Base-by-base conservation (phyloP, 169 alveolate species). In the Plasmodium berghei region DNA sequence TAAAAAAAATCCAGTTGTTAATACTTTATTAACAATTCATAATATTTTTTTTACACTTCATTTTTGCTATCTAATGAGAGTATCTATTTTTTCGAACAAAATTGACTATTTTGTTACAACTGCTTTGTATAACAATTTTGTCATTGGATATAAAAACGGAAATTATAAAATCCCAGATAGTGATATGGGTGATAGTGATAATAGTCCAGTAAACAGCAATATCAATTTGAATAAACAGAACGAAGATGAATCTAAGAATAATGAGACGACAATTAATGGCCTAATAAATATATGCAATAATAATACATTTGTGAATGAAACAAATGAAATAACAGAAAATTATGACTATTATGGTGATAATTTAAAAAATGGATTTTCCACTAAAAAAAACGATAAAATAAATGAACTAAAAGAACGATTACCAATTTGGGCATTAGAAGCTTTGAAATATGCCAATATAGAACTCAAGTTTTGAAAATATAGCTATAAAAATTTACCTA, bases 11-110 rank as follows among this genome's bases (percentile, higher is more conserved):
- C 95, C 95, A 67, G 94, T 96, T 28, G 95, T 95, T 9, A 92
- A 96, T 46, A 96, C 95, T 52, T 93, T 98, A 70, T 75, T 98
- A 18, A 95, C 99, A 49, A 73, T 97, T 24, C 99, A 98, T 89
- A 98, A 98, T 92, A 94, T 98, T 63, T 93, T 88, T 64, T 98
- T 93, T 88, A 93, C 97, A 93, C 73, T 97, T 42, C 93, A 95
- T 75, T 86, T 97, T 48, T 95, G 97, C 94, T 90, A 73, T 48
- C 42, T 73, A n/a, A 24, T 73, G 16, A 42, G 73, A 20, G 87
- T 73, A 40, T 42, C 87, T 1, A 73, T 73, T 16, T 73, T 73
- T 73, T 14, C 49, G 14, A 49, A 73, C 28, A 73, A 73, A 73
- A 42, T 49, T 0, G 87, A 73, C 18, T 72, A 20, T 2, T 73